Evolutionary conservation across 495 filamentous ascomycete genomes (phyloP).

Genomic region (Aspergillus panamensis): DNA sequence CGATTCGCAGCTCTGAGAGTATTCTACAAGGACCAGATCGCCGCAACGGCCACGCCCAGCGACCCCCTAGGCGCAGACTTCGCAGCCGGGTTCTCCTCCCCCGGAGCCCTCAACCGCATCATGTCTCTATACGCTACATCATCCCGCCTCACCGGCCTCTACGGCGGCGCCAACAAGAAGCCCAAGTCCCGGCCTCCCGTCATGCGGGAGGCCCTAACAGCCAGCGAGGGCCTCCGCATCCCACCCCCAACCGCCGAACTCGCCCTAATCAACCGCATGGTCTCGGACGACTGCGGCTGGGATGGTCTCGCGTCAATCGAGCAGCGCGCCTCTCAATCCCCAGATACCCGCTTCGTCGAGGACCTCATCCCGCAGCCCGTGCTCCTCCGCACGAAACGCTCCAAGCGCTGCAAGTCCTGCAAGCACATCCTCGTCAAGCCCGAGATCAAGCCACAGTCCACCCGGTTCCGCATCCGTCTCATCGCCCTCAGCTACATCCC

Average conservation of each 20-base stretch:
- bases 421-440: conserved; percentile 93
- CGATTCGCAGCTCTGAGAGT: conserved; percentile 55
- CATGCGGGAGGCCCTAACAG: conserved; percentile 74
- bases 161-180: conserved; percentile 57
- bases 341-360: conserved; percentile 52
- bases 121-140: conserved; percentile 83
- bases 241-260: conserved; percentile 50
- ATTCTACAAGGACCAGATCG: conserved; percentile 72
- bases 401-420: conserved; percentile 87
- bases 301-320: conserved; percentile 49
- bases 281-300: conserved; percentile 49
- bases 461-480: conserved; percentile 83
- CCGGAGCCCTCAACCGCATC: conserved; percentile 75
- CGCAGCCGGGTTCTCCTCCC: conserved; percentile 70
- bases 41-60: conserved; percentile 51
- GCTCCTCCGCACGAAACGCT: conserved; percentile 83
- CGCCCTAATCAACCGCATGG: conserved; percentile 40
- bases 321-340: conserved; percentile 51
- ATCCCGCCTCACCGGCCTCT: conserved; percentile 39
- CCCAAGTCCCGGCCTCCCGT: conserved; percentile 59
- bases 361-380: conserved; percentile 75
- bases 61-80: conserved; percentile 46
- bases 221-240: conserved; percentile 64
- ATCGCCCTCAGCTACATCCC: conserved; percentile 90
- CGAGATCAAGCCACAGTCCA: conserved; percentile 82